Percentiles rank a stretch among this genome's conserved stretches.
These are phyloP conservation scores for Penicillium sp. DNA, from an alignment of 2,329 filamentous ascomycete genomes.

Conservation along the genomic window DNA sequence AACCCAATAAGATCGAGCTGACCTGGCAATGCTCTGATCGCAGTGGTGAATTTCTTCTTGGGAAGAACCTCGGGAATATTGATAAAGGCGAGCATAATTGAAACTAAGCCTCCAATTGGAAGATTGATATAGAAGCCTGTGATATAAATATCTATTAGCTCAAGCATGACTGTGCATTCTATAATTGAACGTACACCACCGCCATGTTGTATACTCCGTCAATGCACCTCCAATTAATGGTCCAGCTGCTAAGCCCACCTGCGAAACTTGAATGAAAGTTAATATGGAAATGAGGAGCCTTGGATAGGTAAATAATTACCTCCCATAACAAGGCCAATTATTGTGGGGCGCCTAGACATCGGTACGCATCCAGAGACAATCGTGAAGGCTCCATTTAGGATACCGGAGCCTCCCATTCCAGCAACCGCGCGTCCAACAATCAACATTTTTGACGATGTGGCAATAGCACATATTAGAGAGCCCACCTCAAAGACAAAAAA, in stretches of 20 bases:
- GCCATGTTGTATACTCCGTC: constrained; percentile 4
- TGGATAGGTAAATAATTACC: neutral
- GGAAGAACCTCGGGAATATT: constrained; percentile 14
- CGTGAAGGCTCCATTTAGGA: constrained; percentile 7
- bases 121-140: constrained; percentile 46
- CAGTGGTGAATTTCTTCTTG: constrained; percentile 2
- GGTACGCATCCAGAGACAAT: constrained; percentile 1
- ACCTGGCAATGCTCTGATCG: constrained; percentile 6
- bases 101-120: constrained; percentile 37
- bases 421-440: constrained; percentile 7
- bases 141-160: neutral
- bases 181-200: constrained; percentile 2
- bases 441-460: constrained; percentile 6
- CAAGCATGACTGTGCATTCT: neutral
- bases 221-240: constrained; percentile 13
- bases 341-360: neutral
- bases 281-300: neutral
- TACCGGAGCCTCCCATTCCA: constrained; percentile 3
- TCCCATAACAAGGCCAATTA: neutral
- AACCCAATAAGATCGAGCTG: constrained; percentile 24
- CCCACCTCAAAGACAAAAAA: constrained; percentile 6
- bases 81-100: constrained; percentile 31
- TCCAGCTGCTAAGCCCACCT: neutral
- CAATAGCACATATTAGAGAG: constrained; percentile 7
- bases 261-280: neutral